These are phyloP conservation scores for Arthrinium phaeospermum DNA, from an alignment of 2,329 filamentous ascomycete species.

Conservation along the genomic window DNA sequence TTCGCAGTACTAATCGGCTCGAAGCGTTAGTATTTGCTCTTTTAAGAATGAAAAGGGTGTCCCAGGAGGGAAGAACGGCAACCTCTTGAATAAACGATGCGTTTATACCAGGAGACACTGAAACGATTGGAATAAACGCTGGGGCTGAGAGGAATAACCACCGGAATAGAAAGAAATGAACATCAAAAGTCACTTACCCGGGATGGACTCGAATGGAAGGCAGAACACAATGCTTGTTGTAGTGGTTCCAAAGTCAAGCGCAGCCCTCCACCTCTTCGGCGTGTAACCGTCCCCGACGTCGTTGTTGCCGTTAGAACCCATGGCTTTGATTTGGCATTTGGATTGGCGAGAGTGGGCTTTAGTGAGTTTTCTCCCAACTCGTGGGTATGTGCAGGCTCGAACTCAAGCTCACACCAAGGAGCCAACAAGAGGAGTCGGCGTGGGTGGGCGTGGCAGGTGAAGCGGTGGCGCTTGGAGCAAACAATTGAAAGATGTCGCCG, in stretches of 20 bases:
- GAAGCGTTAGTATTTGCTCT: no score
- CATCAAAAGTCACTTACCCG: no score
- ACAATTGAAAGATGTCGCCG: background rate
- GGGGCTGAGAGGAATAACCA: no score
- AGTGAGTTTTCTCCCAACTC: background rate
- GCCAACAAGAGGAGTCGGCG: background rate
- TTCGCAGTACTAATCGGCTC: background rate
- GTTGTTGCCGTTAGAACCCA: background rate
- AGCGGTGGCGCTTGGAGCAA: background rate
- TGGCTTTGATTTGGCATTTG: background rate
- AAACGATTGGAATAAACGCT: no score
- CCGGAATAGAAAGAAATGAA: no score
- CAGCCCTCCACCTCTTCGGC: background rate
- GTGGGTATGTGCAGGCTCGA: background rate
- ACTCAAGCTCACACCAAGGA: background rate
- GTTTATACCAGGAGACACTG: no score
- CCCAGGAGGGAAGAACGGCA: no score
- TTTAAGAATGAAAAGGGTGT: no score
- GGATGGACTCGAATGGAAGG: background rate
- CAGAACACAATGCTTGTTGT: constrained; percentile 3
- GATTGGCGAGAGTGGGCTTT: background rate
- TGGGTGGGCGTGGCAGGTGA: background rate
- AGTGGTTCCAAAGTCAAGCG: background rate
- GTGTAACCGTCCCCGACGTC: background rate
- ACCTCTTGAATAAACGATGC: no score